Conservation (phyloP, 352 stramenopile species). For the Phytophthora palmivora region DNA sequence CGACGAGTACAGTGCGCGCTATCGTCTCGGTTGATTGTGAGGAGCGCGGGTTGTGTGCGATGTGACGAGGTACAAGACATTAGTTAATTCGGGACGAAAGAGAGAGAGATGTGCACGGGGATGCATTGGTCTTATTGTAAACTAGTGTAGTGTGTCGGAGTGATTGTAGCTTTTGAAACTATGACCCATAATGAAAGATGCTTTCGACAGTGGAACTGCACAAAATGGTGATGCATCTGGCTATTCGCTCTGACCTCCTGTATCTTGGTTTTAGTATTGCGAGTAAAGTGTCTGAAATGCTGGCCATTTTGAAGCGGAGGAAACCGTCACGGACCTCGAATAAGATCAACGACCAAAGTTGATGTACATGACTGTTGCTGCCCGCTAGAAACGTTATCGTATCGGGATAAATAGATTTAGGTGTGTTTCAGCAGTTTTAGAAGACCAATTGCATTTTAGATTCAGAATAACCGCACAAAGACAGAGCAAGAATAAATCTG, state of each 20-base stretch:
- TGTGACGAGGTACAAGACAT: slow-evolving; percentile 27
- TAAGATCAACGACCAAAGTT: background rate
- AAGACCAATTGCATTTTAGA: too few relatives aligned
- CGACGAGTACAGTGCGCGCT: slow-evolving; percentile 25
- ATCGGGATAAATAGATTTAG: too few relatives aligned
- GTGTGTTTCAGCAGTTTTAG: too few relatives aligned
- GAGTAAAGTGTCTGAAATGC: background rate
- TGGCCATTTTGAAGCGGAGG: background rate
- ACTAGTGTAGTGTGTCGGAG: slow-evolving; percentile 1
- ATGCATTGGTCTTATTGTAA: background rate
- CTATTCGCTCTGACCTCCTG: slow-evolving; percentile 13
- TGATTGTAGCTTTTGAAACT: background rate
- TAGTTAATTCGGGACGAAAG: slow-evolving; percentile 2
- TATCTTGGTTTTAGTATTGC: slow-evolving; percentile 12
- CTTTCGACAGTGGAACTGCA: slow-evolving; percentile 22
- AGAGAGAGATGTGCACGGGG: too few relatives aligned
- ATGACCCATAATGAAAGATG: slow-evolving; percentile 12
- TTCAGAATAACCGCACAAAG: too few relatives aligned
- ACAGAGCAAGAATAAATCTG: too few relatives aligned
- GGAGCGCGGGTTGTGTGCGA: slow-evolving; percentile 18
- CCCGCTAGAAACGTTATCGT: too few relatives aligned
- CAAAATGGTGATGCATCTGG: slow-evolving; percentile 15
- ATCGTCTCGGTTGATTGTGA: slow-evolving; percentile 25
- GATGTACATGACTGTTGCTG: too few relatives aligned
- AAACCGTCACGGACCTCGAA: slow-evolving; percentile 4